These are phyloP conservation scores for Desmodesmus armatus DNA, from an alignment of 139 green algal genomes.

Conservation along the genomic window DNA sequence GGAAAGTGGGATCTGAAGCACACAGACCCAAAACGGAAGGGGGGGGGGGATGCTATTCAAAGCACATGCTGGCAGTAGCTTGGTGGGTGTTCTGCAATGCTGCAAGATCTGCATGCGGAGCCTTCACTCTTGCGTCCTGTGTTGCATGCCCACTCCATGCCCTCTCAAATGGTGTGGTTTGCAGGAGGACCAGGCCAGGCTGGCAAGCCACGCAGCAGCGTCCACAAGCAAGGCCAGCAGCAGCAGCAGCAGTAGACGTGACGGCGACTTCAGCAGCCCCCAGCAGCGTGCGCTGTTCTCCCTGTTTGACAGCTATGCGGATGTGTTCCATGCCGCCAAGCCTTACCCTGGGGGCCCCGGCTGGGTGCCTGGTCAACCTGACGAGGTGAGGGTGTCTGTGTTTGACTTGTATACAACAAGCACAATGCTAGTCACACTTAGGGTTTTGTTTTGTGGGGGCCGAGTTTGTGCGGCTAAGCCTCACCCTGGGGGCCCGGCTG, in stretches of 20 bases:
- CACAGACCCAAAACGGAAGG: background rate
- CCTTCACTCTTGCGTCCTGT: too few species aligned
- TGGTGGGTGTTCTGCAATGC: too few species aligned
- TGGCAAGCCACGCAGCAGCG: background rate
- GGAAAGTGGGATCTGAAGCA: background rate
- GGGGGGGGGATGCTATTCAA: too few species aligned
- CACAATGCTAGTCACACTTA: too few species aligned
- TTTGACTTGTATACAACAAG: too few species aligned
- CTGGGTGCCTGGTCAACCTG: background rate
- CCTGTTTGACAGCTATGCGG: constrained; percentile 61
- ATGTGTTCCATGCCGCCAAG: constrained; percentile 62
- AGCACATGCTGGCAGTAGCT: too few species aligned
- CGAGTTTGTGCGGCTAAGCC: constrained; percentile 41
- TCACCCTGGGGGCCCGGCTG: constrained; percentile 54
- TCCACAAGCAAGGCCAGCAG: background rate
- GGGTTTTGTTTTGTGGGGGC: too few species aligned
- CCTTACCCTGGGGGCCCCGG: constrained; percentile 56
- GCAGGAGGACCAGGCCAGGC: background rate
- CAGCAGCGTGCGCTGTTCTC: constrained; percentile 69
- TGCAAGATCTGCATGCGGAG: too few species aligned
- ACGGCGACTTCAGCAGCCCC: constrained; percentile 54
- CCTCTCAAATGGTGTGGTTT: too few species aligned
- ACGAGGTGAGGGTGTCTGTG: background rate
- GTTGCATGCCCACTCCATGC: too few species aligned
- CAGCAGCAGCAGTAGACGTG: constrained; percentile 6